Percentiles rank a stretch among this genome's conserved stretches.
These are phyloP conservation scores for Termitomyces sp. DNA, from an alignment of 1,284 basidiomycete species.

Conservation along the genomic window DNA sequence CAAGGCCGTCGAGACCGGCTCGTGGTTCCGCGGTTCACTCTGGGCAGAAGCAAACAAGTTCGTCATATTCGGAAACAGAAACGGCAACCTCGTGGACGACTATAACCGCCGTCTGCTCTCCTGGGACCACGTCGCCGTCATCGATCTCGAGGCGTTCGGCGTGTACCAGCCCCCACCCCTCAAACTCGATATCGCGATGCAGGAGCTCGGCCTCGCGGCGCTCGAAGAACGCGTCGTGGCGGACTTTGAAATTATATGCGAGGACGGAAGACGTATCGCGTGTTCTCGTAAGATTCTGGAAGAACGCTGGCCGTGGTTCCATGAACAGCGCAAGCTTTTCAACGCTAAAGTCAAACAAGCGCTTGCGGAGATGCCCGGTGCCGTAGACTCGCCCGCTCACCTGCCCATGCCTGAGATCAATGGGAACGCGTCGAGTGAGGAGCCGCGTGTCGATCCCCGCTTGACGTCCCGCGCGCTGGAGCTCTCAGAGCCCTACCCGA, in stretches of 20 bases:
- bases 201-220: slow-evolving; percentile 72
- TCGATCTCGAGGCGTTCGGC: slow-evolving; percentile 90
- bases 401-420: slow-evolving; percentile 55
- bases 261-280: slow-evolving; percentile 79
- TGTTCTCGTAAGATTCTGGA: slow-evolving; percentile 82
- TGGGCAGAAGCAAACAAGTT: slow-evolving; percentile 80
- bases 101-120: slow-evolving; percentile 87
- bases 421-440: slow-evolving; percentile 38
- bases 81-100: slow-evolving; percentile 85
- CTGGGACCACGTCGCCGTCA: slow-evolving; percentile 86
- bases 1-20: slow-evolving; percentile 71
- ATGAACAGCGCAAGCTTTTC: slow-evolving; percentile 59
- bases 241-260: slow-evolving; percentile 89
- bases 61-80: slow-evolving; percentile 83
- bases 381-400: slow-evolving; percentile 45
- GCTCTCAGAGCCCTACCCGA: slow-evolving; percentile 85
- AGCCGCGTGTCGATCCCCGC: slow-evolving; percentile 60
- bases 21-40: slow-evolving; percentile 85
- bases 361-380: slow-evolving; percentile 48
- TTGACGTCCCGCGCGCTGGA: slow-evolving; percentile 75
- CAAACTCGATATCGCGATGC: slow-evolving; percentile 65
- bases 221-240: slow-evolving; percentile 72
- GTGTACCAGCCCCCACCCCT: slow-evolving; percentile 83
- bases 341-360: slow-evolving; percentile 49
- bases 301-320: slow-evolving; percentile 94